A percentile compares a stretch with the other conserved stretches of the same genome.
phyloP scores from a whole-genome alignment of 176 grass and related monocot species.

The Eleusine indica region DNA sequence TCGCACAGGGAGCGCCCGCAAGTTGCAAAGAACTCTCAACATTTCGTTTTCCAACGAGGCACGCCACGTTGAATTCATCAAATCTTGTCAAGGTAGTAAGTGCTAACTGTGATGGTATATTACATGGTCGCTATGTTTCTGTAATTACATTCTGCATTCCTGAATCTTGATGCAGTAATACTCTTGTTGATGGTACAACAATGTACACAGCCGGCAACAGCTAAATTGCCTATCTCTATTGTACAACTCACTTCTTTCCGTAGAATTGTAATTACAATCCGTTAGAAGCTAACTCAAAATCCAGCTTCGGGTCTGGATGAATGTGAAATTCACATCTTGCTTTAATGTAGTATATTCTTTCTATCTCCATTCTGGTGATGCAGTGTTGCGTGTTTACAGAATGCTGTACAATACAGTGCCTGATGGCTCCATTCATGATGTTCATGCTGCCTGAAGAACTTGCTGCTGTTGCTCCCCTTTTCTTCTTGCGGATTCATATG shows the following conservation, averaged over 20 bases:
- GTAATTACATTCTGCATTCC: slow-evolving; percentile 29
- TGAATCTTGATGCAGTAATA: slow-evolving; percentile 11
- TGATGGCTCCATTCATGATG: slow-evolving; percentile 48
- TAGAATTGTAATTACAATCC: slow-evolving; percentile 32
- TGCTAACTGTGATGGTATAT: neutral
- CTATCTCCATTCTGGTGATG: slow-evolving; percentile 19
- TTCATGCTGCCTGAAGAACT: slow-evolving; percentile 78
- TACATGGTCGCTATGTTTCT: neutral
- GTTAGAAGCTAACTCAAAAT: slow-evolving; percentile 46
- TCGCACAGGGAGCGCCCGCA: neutral
- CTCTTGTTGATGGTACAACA: slow-evolving; percentile 25
- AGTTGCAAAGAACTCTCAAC: neutral
- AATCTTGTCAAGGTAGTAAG: neutral
- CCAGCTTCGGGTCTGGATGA: slow-evolving; percentile 24
- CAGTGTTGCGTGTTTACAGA: slow-evolving; percentile 21
- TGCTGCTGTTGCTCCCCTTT: slow-evolving; percentile 12
- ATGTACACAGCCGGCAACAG: slow-evolving; percentile 49
- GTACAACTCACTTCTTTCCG: slow-evolving; percentile 35
- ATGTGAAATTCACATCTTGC: slow-evolving; percentile 24
- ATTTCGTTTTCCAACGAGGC: neutral
- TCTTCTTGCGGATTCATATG: slow-evolving; percentile 53
- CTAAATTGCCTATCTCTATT: slow-evolving; percentile 49
- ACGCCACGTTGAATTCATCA: neutral
- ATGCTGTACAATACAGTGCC: slow-evolving; percentile 48
- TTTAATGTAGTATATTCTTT: neutral